Evolutionary conservation across 2,329 filamentous ascomycete genomes (phyloP).

Genomic region (Diaporthe longicolla): DNA sequence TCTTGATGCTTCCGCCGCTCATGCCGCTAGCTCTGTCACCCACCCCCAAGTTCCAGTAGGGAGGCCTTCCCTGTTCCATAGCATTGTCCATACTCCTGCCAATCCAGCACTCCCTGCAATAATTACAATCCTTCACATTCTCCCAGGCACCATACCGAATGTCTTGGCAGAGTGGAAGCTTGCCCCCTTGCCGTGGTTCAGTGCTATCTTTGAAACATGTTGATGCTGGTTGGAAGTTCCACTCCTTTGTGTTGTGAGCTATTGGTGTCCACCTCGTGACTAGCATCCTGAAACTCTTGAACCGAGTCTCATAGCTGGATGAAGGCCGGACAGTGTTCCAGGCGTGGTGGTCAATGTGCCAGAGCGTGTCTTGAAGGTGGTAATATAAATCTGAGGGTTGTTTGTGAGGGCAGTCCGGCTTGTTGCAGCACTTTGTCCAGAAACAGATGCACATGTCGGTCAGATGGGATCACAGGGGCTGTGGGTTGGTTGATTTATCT

Average conservation of each 20-base stretch:
- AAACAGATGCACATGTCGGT: constrained; percentile 38
- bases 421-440: constrained; percentile 21
- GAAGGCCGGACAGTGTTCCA: constrained; percentile 35
- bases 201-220: constrained; percentile 8
- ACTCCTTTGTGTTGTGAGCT: neutral
- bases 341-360: constrained; percentile 19
- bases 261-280: neutral
- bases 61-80: neutral
- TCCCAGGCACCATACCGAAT: neutral
- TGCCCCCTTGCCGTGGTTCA: neutral
- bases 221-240: neutral
- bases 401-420: constrained; percentile 22
- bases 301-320: neutral
- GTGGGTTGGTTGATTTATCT: neutral
- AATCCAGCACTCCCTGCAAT: constrained; percentile 19
- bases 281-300: neutral
- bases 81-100: constrained; percentile 7
- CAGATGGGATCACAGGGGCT: neutral
- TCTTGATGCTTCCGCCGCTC: neutral
- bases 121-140: neutral
- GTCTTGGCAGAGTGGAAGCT: neutral
- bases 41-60: neutral
- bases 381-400: neutral
- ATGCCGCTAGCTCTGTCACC: neutral
- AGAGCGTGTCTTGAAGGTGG: constrained; percentile 21